Evolutionary conservation across 2,329 filamentous ascomycete species (phyloP), one percentile per base, ranked within the genome.

Genomic region (Penicillium crustosum): DNA sequence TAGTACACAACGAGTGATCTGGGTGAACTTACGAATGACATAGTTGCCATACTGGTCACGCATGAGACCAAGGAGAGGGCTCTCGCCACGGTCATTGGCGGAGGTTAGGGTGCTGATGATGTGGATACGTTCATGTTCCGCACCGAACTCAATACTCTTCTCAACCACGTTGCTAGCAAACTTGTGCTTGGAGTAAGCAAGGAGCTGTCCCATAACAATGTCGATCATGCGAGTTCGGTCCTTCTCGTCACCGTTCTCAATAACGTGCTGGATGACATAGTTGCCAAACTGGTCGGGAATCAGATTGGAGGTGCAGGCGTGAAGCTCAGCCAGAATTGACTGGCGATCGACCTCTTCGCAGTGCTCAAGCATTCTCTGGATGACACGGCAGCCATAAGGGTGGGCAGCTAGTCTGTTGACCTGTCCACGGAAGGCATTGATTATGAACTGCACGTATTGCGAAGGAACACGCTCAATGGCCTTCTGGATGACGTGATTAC

Each of bases 131-230:
- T 96, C 89, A 50, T 87, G 80, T 21, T 83, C 78, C 0, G 85
- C 85, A 21, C 90, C 91, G 64, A 82, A 84, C 55, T 89, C 81
- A 59, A 97, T 88, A 71, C 92, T 96, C 75, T 91, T 93, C 76
- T 99, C 94, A 0, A 99, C 93, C 3, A 99, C 93, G 67, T 99
- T 97, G 69, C 93, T 97, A 0, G 94, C 93, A 69, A 91, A 95
- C 73, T 99, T 99, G 79, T 97, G 91, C 79, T 92, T 96, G 27
- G 92, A 96, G 66, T 91, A 87, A 1, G 79, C 78, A 39, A 96
- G 76, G 2, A 96, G 79, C 57, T 91, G 85, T 13, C 81, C 80
- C 63, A 88, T 87, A 62, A 97, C 88, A 47, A 91, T 79, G 27
- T 82, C 77, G 55, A 96, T 89, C 68, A 97, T 88, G 66, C 82